Conservation (phyloP, 192 early-diverging fungal species). For the Linnemannia zychae region DNA sequence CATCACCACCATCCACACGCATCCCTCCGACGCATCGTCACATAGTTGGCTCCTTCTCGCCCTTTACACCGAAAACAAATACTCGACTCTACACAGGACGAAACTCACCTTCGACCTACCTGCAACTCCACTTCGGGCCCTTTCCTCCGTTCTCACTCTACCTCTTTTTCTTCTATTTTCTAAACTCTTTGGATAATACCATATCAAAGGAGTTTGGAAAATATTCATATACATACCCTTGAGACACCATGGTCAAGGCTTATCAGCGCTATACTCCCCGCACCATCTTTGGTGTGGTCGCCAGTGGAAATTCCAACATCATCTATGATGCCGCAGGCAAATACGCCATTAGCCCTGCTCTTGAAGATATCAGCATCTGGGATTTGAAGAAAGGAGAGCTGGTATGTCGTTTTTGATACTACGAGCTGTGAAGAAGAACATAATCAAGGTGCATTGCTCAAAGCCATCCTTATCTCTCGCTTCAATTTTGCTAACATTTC, state of each 20-base stretch:
- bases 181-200: conserved; percentile 1
- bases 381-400: conserved; percentile 87
- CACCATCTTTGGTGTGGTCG: conserved; percentile 88
- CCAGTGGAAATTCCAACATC: conserved; percentile 75
- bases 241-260: conserved; percentile 73
- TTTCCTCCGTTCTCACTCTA: background rate
- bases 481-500: background rate
- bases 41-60: background rate
- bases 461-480: background rate
- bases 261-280: conserved; percentile 88
- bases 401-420: conserved; percentile 36
- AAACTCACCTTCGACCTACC: background rate
- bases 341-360: conserved; percentile 82
- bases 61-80: conserved; percentile 1
- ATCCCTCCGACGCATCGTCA: background rate
- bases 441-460: background rate
- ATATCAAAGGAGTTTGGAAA: conserved; percentile 21
- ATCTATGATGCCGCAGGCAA: conserved; percentile 79
- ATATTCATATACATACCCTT: conserved; percentile 12
- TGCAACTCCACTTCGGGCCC: background rate
- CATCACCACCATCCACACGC: background rate
- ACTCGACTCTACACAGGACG: background rate
- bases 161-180: background rate
- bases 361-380: conserved; percentile 89
- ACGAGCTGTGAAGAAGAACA: background rate